phyloP scores from a whole-genome alignment of 257 asterid species.

The Craterostigma plantagineum region DNA sequence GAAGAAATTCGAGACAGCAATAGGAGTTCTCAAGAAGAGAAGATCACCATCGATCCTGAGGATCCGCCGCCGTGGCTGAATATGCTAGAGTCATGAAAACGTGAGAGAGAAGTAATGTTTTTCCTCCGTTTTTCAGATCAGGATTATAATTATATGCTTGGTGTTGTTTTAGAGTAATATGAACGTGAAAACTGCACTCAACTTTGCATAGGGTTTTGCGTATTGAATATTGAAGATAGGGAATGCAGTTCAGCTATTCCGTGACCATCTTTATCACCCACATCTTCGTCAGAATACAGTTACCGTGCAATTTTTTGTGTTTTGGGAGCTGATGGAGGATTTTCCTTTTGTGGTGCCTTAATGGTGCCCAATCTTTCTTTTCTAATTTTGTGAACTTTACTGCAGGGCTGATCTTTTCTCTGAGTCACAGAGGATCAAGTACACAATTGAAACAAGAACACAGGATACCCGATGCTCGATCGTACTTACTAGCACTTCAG shows the following conservation, averaged over 20 bases:
- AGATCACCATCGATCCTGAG: conserved; percentile 76
- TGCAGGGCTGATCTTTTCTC: conserved; percentile 76
- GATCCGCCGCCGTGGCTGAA: conserved; percentile 81
- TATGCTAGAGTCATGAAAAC: conserved; percentile 82
- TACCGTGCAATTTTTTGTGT: too few relatives aligned
- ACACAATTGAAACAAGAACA: conserved; percentile 58
- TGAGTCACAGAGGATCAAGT: conserved; percentile 78
- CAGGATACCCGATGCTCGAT: conserved; percentile 72
- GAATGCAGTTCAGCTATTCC: too few relatives aligned
- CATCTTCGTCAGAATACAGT: too few relatives aligned
- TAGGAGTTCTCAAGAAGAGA: conserved; percentile 63
- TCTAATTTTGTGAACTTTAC: not conserved
- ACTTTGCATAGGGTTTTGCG: too few relatives aligned
- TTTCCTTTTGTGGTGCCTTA: too few relatives aligned
- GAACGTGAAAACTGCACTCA: too few relatives aligned
- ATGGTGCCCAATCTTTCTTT: too few relatives aligned
- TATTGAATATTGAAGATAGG: too few relatives aligned
- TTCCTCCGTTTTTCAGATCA: not conserved
- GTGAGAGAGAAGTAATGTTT: conserved; percentile 70
- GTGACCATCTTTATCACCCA: too few relatives aligned
- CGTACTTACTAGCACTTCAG: conserved; percentile 58
- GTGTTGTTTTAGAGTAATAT: too few relatives aligned
- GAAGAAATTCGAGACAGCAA: conserved; percentile 83
- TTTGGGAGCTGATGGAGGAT: too few relatives aligned
- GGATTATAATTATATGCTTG: too few relatives aligned